Evolutionary conservation across 1,139 yeast genomes (phyloP), one percentile per base, ranked within the genome.

Genomic region (Saccharomyces hybrid): DNA sequence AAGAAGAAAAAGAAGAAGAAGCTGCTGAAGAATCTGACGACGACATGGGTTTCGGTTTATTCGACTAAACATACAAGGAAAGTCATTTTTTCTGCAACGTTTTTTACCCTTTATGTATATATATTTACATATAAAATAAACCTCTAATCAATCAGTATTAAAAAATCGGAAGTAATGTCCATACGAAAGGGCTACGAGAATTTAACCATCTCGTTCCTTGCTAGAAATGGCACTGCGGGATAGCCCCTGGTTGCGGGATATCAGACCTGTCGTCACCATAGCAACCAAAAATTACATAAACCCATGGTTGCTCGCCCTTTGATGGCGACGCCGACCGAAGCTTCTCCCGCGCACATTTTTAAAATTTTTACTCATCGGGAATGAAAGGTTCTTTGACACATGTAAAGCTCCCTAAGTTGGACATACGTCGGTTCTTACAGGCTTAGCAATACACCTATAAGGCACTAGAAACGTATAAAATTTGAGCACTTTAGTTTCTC

Each of bases 31-130:
- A 82, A 75, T 80, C 84, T 63, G 93, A 86, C 73, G 90, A 83
- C 68, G 95, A 87, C 78, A 86, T 87, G 93, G 93, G 87, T 71
- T 80, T 82, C 81, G 86, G 86, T 76, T 77, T 78, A 70, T 79
- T 79, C 79, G 86, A 81, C 74, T 82, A 81, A 75, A 68, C 73
- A 38, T 14, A 19, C 25, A 5, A 19, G 44, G 26, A 38, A 11
- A 38, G 6, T 38, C 44, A 38, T 9, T 38, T 19, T 38, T 38
- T 38, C 44, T 38, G 23, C 13, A 16, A 13, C 25, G 44, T 38
- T 38, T 38, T 19, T 38, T 38, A 38, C 44, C 44, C 23, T 19
- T 38, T 38, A 38, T 38, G 44, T 38, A 38, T 38, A 25, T 38
- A 38, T 38, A 19, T 9, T 38, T 16, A 38, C 44, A 38, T 38